Conservation (phyloP, 2,329 filamentous ascomycete species). For the Hypoxylon sp. region DNA sequence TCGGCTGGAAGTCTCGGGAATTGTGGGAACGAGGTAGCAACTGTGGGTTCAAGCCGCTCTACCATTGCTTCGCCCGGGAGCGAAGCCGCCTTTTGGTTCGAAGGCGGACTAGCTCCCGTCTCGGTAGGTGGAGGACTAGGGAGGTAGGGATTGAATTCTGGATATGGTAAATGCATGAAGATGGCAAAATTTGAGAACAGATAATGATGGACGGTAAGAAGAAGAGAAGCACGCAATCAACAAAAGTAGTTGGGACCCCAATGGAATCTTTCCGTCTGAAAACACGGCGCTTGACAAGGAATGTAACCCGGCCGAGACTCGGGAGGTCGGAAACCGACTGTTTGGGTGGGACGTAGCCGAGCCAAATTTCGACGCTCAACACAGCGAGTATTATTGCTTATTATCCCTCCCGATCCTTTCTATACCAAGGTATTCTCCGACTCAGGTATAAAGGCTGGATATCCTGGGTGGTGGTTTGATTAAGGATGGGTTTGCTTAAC, state of each 20-base stretch:
- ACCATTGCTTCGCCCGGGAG: slow-evolving; percentile 22
- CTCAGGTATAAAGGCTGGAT: slow-evolving; percentile 9
- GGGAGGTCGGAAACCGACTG: slow-evolving; percentile 43
- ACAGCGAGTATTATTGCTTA: not conserved
- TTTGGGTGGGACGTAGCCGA: slow-evolving; percentile 21
- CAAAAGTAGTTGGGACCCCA: slow-evolving; percentile 13
- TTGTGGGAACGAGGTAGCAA: slow-evolving; percentile 32
- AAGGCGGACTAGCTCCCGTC: slow-evolving; percentile 1
- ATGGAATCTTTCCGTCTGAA: slow-evolving; percentile 16
- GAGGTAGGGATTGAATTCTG: not conserved
- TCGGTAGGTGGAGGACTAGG: slow-evolving; percentile 1
- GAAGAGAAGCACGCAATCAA: slow-evolving; percentile 7
- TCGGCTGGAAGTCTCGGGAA: slow-evolving; percentile 38
- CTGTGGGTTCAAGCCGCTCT: slow-evolving; percentile 18
- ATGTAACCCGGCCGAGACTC: slow-evolving; percentile 38
- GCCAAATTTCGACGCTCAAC: slow-evolving; percentile 14
- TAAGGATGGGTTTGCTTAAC: slow-evolving; percentile 10
- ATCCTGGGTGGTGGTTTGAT: not conserved
- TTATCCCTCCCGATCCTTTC: not conserved
- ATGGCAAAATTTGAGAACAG: not conserved
- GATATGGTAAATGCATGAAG: not conserved
- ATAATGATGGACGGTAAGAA: not conserved
- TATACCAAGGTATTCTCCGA: not conserved
- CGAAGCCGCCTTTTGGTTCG: slow-evolving; percentile 1
- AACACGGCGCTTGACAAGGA: slow-evolving; percentile 22